Evolutionary conservation across 176 grass and related monocot genomes (phyloP).

Genomic region (Carex scoparia): DNA sequence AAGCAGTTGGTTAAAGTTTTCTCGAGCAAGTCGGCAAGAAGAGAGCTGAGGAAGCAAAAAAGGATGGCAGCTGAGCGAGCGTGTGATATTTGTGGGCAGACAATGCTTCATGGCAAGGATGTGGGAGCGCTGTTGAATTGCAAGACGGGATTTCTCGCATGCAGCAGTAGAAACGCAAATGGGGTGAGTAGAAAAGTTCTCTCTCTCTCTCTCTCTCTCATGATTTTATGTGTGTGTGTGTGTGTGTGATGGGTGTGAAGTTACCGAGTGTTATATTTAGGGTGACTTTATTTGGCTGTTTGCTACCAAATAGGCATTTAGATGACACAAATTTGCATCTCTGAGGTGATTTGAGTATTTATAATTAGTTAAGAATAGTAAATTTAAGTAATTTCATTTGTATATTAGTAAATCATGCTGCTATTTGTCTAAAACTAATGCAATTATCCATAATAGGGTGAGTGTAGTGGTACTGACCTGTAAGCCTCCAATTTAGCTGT

Average conservation of each 20-base stretch:
- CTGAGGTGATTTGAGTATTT: neutral
- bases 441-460: neutral
- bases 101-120: conserved; percentile 88
- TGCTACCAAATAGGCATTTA: neutral
- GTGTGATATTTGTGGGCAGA: conserved; percentile 90
- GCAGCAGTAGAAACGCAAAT: conserved; percentile 84
- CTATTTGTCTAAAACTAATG: neutral
- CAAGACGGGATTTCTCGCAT: conserved; percentile 74
- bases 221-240: neutral
- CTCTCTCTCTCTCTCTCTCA: no score
- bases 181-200: conserved; percentile 47
- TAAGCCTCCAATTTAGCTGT: neutral
- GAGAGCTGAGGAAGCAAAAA: conserved; percentile 83
- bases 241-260: neutral
- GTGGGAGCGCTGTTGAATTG: conserved; percentile 78
- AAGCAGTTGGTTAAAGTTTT: conserved; percentile 37
- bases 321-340: neutral
- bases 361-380: neutral
- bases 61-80: conserved; percentile 73
- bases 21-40: conserved; percentile 60
- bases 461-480: neutral
- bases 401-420: neutral
- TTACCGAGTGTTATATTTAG: neutral
- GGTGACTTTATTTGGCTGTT: neutral
- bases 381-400: neutral